Evolutionary conservation across 768 basidiomycete species (phyloP).

Genomic region (Hygrophoropsis aurantiaca): DNA sequence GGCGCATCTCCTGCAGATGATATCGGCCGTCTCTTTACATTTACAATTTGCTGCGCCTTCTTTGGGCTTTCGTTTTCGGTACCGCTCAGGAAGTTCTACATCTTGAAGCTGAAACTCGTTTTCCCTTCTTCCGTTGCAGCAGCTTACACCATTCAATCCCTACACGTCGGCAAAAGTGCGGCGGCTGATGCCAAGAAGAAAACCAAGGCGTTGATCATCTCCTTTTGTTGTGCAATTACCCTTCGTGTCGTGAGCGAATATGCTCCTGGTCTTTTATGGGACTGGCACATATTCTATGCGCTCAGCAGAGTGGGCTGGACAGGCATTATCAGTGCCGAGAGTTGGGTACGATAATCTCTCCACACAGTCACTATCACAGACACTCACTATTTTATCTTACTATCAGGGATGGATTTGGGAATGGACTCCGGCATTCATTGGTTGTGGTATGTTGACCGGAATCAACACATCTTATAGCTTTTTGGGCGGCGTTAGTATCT

Average conservation of each 20-base stretch:
- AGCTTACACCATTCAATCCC: slow-evolving; percentile 61
- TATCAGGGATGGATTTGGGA: slow-evolving; percentile 21
- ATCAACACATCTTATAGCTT: slow-evolving; percentile 59
- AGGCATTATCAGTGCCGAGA: slow-evolving; percentile 57
- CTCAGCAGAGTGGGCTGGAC: slow-evolving; percentile 59
- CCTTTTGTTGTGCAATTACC: slow-evolving; percentile 47
- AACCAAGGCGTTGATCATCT: slow-evolving; percentile 46
- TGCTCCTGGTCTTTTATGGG: slow-evolving; percentile 58
- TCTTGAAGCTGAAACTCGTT: slow-evolving; percentile 59
- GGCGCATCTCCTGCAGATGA: slow-evolving; percentile 47
- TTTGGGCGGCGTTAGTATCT: slow-evolving; percentile 37
- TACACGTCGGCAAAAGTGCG: slow-evolving; percentile 52
- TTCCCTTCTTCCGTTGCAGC: slow-evolving; percentile 69
- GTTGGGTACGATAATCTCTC: slow-evolving; percentile 42
- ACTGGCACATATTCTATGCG: slow-evolving; percentile 67
- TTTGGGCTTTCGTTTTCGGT: slow-evolving; percentile 69
- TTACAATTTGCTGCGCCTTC: slow-evolving; percentile 54
- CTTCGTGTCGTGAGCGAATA: slow-evolving; percentile 58
- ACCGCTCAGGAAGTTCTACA: slow-evolving; percentile 60
- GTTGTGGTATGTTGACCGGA: slow-evolving; percentile 58
- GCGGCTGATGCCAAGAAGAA: slow-evolving; percentile 56
- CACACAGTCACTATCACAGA: background rate
- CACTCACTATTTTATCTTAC: slow-evolving; percentile 1
- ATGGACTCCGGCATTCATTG: slow-evolving; percentile 55
- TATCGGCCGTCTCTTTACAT: slow-evolving; percentile 54